Evolutionary conservation across 2,329 filamentous ascomycete genomes (phyloP), one percentile per base, ranked within the genome.

Genomic region (Sporothrix dimorphospora): DNA sequence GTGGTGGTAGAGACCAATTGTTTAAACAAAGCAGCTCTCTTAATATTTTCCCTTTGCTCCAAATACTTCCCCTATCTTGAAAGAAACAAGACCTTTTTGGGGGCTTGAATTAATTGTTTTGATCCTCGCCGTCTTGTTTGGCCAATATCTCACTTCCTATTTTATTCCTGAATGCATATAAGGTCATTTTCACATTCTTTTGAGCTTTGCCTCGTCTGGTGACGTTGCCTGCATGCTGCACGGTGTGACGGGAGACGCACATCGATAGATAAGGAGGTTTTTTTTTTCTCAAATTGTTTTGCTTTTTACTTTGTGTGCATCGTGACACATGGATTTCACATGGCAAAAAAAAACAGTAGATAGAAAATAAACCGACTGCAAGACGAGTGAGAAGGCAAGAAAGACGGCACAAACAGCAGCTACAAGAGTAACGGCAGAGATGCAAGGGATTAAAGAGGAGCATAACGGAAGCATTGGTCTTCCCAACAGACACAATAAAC

Each of bases 241-340:
- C 7, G 12, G 68, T 59, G 38, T 9, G 38, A 59, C 63, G 42
- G 63, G 40, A 66, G 63, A 66, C 40, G 42, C 42, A 66, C 63
- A 34, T 49, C 14, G 42, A 30, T 8, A 61, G 68, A 70, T 61
- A 49, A 47, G 68, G 9, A 34, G 38, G 16, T 9, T 70, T 59
- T 49, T 34, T 1, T n/a, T 21, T 3, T 66, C 21, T 66, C n/a
- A n/a, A n/a, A 34, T n/a, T 6, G 24, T n/a, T 16, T 14, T 45
- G 38, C 38, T 42, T 38, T 24, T n/a, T 12, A n/a, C 38, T 49
- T 47, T 59, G 24, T 61, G 68, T 70, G 53, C 19, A 61, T 61
- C 40, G 53, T 61, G 53, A 61, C 68, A 70, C 68, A 59, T 53
- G 42, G 21, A 70, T 70, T 69, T 70, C 66, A 69, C 66, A 69